Evolutionary conservation across 2,329 filamentous ascomycete species (phyloP).

Genomic region (Aspergillus persii): DNA sequence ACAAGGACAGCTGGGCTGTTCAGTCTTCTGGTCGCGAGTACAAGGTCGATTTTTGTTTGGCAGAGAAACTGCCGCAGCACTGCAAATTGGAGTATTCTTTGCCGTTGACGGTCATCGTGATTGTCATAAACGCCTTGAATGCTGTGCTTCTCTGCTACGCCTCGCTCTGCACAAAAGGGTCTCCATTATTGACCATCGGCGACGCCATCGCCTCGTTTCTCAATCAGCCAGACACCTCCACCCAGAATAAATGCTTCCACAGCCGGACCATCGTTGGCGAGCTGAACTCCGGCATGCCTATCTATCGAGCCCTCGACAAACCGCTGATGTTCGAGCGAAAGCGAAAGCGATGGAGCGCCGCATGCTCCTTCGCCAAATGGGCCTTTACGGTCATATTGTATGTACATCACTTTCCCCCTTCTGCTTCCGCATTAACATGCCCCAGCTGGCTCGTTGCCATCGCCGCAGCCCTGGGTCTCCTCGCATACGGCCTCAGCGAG

Average conservation of each 20-base stretch:
- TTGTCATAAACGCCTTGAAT: slow-evolving; percentile 21
- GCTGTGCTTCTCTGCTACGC: neutral
- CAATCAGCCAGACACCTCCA: slow-evolving; percentile 28
- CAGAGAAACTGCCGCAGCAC: slow-evolving; percentile 16
- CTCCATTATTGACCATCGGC: slow-evolving; percentile 33
- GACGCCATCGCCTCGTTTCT: slow-evolving; percentile 41
- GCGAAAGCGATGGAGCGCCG: neutral
- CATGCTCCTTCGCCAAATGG: neutral
- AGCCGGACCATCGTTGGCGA: slow-evolving; percentile 1
- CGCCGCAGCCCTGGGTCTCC: neutral
- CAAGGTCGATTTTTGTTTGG: slow-evolving; percentile 6
- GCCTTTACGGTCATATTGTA: neutral
- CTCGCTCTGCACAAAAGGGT: slow-evolving; percentile 3
- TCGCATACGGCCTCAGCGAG: neutral
- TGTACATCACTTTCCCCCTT: neutral
- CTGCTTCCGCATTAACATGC: neutral
- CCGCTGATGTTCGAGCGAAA: neutral
- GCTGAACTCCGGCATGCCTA: neutral
- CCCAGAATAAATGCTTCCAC: slow-evolving; percentile 22
- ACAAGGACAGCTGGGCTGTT: slow-evolving; percentile 4
- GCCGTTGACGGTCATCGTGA: slow-evolving; percentile 16
- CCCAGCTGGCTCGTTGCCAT: neutral
- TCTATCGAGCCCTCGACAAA: neutral
- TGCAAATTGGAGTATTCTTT: slow-evolving; percentile 20
- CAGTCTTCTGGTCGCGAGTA: neutral